phyloP scores from a whole-genome alignment of 1,284 basidiomycete genomes.

The Pseudozyma flocculosa region DNA sequence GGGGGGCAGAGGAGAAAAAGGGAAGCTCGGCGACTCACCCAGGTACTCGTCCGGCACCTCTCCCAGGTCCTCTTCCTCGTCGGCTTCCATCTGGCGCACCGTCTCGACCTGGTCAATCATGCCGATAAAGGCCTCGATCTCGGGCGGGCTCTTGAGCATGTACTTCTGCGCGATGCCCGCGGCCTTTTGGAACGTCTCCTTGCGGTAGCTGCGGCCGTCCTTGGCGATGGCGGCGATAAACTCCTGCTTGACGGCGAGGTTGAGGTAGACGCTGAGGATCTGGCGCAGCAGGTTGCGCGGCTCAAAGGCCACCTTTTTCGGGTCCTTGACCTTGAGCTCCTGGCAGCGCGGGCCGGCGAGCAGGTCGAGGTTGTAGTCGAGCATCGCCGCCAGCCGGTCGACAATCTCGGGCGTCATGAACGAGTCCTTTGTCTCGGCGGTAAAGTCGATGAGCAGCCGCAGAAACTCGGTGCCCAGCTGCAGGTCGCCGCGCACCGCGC shows the following conservation, averaged over 20 bases:
- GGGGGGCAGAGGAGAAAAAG: no score
- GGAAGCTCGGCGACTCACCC: constrained; percentile 7
- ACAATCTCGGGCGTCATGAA: constrained; percentile 98
- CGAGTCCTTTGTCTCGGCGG: constrained; percentile 82
- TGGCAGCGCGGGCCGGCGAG: constrained; percentile 81
- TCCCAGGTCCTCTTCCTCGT: constrained; percentile 81
- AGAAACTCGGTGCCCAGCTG: constrained; percentile 84
- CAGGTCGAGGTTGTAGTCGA: constrained; percentile 89
- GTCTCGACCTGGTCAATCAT: constrained; percentile 85
- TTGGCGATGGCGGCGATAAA: constrained; percentile 87
- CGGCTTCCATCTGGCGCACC: constrained; percentile 73
- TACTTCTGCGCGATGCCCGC: constrained; percentile 70
- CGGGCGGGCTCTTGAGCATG: constrained; percentile 74
- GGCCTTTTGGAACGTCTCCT: constrained; percentile 79
- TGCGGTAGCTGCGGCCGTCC: constrained; percentile 88
- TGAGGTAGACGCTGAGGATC: constrained; percentile 87
- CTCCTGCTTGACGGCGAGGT: constrained; percentile 75
- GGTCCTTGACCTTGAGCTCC: constrained; percentile 80
- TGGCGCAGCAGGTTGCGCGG: constrained; percentile 81
- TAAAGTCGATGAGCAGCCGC: constrained; percentile 85
- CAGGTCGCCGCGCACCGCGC: constrained; percentile 80
- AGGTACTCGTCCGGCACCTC: constrained; percentile 95
- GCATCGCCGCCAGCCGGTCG: constrained; percentile 89
- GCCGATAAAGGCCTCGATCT: constrained; percentile 71
- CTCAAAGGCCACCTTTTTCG: constrained; percentile 86